Percentiles rank a stretch among this genome's conserved stretches.
Evolutionary conservation across 225 moss, liverwort and hornwort species (phyloP).

Genomic region (Pseudoscleropodium purum): DNA sequence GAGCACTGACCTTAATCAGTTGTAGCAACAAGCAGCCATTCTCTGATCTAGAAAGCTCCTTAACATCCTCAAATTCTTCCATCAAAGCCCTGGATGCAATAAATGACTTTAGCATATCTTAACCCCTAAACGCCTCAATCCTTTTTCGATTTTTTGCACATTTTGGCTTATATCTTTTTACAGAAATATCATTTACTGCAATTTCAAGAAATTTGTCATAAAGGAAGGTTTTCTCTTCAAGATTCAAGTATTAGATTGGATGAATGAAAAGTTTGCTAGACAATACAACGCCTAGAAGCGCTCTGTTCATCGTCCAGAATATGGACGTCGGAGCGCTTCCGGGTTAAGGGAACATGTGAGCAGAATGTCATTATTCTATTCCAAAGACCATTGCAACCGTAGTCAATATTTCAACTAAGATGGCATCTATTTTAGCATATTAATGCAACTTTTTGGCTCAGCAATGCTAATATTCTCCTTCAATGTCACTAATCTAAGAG

Average conservation of each 20-base stretch:
- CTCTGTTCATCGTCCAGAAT: too few species aligned
- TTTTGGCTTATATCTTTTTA: too few species aligned
- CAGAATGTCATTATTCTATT: neutral
- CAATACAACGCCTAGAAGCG: too few species aligned
- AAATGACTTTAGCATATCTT: neutral
- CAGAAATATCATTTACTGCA: too few species aligned
- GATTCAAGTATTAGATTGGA: too few species aligned
- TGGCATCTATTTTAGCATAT: neutral
- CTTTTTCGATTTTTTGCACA: too few species aligned
- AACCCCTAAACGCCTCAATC: too few species aligned
- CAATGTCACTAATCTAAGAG: neutral
- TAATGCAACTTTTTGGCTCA: neutral
- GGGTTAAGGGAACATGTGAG: neutral
- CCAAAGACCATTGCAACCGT: neutral
- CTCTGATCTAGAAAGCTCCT: conserved; percentile 25
- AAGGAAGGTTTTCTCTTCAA: too few species aligned
- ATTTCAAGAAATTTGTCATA: too few species aligned
- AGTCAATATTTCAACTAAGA: neutral
- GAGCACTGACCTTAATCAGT: conserved; percentile 24
- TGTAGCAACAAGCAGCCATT: conserved; percentile 38
- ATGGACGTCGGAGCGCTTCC: too few species aligned
- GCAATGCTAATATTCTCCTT: neutral
- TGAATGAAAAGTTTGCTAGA: too few species aligned
- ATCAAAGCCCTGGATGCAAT: conserved; percentile 23
- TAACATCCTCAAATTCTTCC: conserved; percentile 39